Evolutionary conservation across 306 rosid species (phyloP), one percentile per base, ranked within the genome.

Genomic region (Heteromeles arbutifolia): DNA sequence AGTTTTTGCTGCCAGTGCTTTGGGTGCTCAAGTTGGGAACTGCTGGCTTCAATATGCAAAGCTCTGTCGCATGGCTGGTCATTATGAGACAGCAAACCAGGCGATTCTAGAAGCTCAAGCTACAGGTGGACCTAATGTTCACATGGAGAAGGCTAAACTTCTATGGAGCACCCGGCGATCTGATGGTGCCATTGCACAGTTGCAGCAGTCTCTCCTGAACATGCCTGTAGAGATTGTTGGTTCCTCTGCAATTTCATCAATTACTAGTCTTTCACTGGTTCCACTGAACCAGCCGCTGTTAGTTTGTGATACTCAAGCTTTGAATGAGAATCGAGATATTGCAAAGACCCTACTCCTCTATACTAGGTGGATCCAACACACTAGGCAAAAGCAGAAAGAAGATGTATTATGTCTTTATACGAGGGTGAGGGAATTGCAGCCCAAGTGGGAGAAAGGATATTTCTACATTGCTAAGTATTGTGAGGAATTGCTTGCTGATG

Each of bases 31-130:
- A 83, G 97, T 92, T 84, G 97, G 98, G 75, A 79, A 82, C 81
- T 92, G 97, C 87, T 95, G 98, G 97, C 96, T 92, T 87, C 98
- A 95, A 73, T 95, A 95, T 86, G 92, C 98, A 75, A 95, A 95
- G 83, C 83, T 95, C 34, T 92, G 97, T 73, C 97, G 97, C 87
- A 82, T 84, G 84, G 97, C 97, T 80, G 98, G 97, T 84, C 98
- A 92, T 82, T 90, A 85, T 80, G 98, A 95, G 88, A 95, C 97
- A 8, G 96, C 97, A 77, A 95, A 92, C 76, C 88, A 91, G 80
- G 96, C 98, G 65, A 90, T 95, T 84, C 87, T 95, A 59, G 97
- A 95, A 90, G 96, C 97, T 72, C 95, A 86, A 84, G 92, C 90
- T 80, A 89, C 97, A 32, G 90, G 93, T 78, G 93, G 96, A 72